phyloP scores from a whole-genome alignment of 208 protist species.

The Leishmania arabica region DNA sequence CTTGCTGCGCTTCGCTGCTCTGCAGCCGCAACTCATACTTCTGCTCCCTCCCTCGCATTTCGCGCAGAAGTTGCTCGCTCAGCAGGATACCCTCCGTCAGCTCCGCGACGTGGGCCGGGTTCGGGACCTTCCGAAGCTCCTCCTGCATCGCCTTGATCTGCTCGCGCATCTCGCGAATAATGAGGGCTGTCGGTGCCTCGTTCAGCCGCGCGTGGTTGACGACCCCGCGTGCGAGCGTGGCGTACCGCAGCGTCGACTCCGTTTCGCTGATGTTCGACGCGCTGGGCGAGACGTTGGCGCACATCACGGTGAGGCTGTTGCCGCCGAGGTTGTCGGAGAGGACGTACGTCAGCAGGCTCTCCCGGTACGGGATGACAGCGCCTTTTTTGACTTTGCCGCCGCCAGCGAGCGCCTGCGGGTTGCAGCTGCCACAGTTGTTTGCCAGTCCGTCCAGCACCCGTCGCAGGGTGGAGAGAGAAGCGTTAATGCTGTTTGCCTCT shows the following conservation, averaged over 20 bases:
- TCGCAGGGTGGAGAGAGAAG: slow-evolving; percentile 71
- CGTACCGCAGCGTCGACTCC: slow-evolving; percentile 85
- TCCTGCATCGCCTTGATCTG: slow-evolving; percentile 53
- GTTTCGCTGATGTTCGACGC: slow-evolving; percentile 66
- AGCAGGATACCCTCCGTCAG: slow-evolving; percentile 27
- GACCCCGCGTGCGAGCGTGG: slow-evolving; percentile 72
- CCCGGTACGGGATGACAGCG: slow-evolving; percentile 68
- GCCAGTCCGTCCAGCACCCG: slow-evolving; percentile 76
- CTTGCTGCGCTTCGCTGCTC: slow-evolving; percentile 1
- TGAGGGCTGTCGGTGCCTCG: slow-evolving; percentile 74
- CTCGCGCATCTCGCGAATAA: slow-evolving; percentile 85
- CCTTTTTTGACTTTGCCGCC: slow-evolving; percentile 27
- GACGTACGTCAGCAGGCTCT: slow-evolving; percentile 93
- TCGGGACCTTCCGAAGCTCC: slow-evolving; percentile 30
- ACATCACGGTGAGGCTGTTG: slow-evolving; percentile 84
- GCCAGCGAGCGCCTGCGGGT: not conserved
- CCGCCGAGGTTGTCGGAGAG: slow-evolving; percentile 85
- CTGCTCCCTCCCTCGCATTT: slow-evolving; percentile 27
- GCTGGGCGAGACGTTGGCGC: slow-evolving; percentile 82
- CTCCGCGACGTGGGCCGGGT: slow-evolving; percentile 27
- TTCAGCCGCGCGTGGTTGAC: slow-evolving; percentile 89
- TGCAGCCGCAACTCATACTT: slow-evolving; percentile 20
- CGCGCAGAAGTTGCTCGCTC: slow-evolving; percentile 23
- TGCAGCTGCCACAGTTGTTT: slow-evolving; percentile 2
- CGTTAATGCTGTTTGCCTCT: slow-evolving; percentile 81